phyloP scores from a whole-genome alignment of 768 basidiomycete genomes.

The Tubosaeta sp. region DNA sequence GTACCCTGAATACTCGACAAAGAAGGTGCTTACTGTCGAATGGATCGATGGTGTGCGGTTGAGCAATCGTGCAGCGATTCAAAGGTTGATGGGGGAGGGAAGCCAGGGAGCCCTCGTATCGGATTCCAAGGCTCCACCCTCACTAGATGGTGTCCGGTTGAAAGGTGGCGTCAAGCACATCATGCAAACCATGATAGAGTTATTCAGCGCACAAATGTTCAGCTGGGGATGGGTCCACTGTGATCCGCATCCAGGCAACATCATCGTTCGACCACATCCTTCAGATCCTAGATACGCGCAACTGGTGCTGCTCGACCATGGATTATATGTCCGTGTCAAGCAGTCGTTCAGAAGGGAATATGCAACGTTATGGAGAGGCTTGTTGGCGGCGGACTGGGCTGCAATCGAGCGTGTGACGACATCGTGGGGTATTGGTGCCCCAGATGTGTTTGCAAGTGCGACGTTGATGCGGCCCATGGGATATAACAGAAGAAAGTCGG shows the following conservation, averaged over 20 bases:
- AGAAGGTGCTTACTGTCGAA: slow-evolving; percentile 77
- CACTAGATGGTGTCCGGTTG: slow-evolving; percentile 29
- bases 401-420: slow-evolving; percentile 48
- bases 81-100: slow-evolving; percentile 54
- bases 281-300: slow-evolving; percentile 38
- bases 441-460: slow-evolving; percentile 71
- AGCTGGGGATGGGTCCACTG: slow-evolving; percentile 90
- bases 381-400: slow-evolving; percentile 53
- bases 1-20: slow-evolving; percentile 66
- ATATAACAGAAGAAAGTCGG: slow-evolving; percentile 23
- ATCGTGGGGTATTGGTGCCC: slow-evolving; percentile 66
- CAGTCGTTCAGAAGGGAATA: slow-evolving; percentile 72
- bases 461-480: slow-evolving; percentile 61
- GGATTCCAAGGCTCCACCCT: not conserved
- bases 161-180: slow-evolving; percentile 59
- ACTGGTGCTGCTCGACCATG: slow-evolving; percentile 88
- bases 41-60: slow-evolving; percentile 79
- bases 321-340: slow-evolving; percentile 74
- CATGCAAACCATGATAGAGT: slow-evolving; percentile 84
- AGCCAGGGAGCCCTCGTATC: not conserved
- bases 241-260: slow-evolving; percentile 73
- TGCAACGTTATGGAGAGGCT: slow-evolving; percentile 69
- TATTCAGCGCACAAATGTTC: slow-evolving; percentile 89
- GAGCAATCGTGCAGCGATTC: slow-evolving; percentile 57
- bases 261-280: slow-evolving; percentile 57